These are phyloP conservation scores for Eucalyptus pauciflora DNA, from an alignment of 345 rosid species.

Conservation along the genomic window DNA sequence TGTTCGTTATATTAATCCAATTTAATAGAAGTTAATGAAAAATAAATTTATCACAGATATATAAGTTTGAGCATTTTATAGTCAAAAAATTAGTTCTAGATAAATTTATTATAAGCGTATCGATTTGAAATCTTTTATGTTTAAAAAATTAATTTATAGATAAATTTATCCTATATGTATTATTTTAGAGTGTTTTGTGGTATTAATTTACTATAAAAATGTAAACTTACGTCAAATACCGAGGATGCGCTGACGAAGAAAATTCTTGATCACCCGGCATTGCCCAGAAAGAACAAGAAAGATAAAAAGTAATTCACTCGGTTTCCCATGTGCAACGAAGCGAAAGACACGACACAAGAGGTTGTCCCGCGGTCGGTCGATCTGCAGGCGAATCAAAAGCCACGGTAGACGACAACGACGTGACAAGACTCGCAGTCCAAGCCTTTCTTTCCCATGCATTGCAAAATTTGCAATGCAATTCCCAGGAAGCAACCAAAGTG, in stretches of 20 bases:
- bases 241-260: not conserved
- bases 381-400: not conserved
- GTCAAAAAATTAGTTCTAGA: accelerated
- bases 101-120: accelerated
- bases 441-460: not conserved
- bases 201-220: too few relatives aligned
- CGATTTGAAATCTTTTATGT: accelerated
- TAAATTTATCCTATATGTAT: too few relatives aligned
- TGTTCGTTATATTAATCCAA: accelerated
- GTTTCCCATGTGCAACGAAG: not conserved
- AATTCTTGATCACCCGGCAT: not conserved
- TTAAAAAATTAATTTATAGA: too few relatives aligned
- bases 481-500: not conserved
- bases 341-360: not conserved
- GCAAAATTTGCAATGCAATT: not conserved
- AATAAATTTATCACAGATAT: too few relatives aligned
- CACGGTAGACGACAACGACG: not conserved
- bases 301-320: not conserved
- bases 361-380: not conserved
- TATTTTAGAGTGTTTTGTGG: too few relatives aligned
- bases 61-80: accelerated
- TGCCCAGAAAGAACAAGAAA: not conserved
- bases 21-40: too few relatives aligned
- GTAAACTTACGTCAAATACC: too few relatives aligned
- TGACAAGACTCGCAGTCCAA: not conserved